Evolutionary conservation across 2,329 filamentous ascomycete species (phyloP).

Genomic region (Fusarium dlaminii): DNA sequence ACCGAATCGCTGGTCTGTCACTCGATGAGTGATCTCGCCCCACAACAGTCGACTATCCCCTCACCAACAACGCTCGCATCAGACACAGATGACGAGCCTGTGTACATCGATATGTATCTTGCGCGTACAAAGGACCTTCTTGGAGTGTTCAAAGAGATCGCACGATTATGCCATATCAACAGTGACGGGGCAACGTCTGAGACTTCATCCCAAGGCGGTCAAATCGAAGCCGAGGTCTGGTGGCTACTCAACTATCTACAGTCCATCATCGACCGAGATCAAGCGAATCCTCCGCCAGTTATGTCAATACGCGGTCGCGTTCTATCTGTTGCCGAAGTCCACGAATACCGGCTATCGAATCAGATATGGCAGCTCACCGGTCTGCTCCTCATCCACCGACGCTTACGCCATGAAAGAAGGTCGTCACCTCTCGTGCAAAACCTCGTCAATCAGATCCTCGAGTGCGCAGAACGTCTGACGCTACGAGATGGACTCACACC

Average conservation of each 20-base stretch:
- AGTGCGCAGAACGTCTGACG: constrained; percentile 14
- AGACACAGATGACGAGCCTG: constrained; percentile 3
- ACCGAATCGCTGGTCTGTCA: constrained; percentile 31
- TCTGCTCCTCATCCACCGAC: constrained; percentile 24
- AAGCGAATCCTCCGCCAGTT: constrained; percentile 14
- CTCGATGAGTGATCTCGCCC: constrained; percentile 18
- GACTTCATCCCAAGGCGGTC: neutral
- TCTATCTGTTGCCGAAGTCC: constrained; percentile 14
- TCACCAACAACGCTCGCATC: constrained; percentile 22
- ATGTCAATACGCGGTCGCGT: constrained; percentile 16
- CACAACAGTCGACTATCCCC: constrained; percentile 16
- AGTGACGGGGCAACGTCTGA: neutral
- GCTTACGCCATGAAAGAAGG: constrained; percentile 11
- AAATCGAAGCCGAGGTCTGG: constrained; percentile 1
- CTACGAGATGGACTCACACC: constrained; percentile 27
- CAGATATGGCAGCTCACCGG: constrained; percentile 32
- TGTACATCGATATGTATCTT: constrained; percentile 34
- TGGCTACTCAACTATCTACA: constrained; percentile 25
- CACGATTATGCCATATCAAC: neutral
- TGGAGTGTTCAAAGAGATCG: constrained; percentile 30
- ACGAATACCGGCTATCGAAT: constrained; percentile 27
- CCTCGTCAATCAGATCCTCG: constrained; percentile 10
- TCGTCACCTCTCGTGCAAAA: constrained; percentile 13
- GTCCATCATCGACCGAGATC: constrained; percentile 21
- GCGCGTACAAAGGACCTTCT: constrained; percentile 22